Percentiles rank a stretch among this genome's conserved stretches.
Evolutionary conservation across 148 eudicot species (phyloP).

Genomic region (Fagopyrum esculentum): DNA sequence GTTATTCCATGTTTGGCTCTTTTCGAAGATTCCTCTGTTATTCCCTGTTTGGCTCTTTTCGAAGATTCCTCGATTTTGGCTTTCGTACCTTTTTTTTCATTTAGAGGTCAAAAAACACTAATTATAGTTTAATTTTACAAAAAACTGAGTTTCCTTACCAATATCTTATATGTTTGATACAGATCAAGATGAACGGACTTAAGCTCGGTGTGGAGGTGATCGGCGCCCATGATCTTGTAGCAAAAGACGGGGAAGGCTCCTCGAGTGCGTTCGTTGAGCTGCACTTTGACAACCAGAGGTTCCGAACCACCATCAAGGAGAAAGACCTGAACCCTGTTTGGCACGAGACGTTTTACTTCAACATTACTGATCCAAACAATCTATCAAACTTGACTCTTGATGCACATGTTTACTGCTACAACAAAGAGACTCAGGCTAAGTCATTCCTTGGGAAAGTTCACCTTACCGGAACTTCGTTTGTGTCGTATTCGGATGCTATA

Average conservation of each 20-base stretch:
- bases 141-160: no score
- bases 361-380: constrained; percentile 47
- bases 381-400: constrained; percentile 48
- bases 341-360: constrained; percentile 83
- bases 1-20: background rate
- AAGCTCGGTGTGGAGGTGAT: constrained; percentile 87
- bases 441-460: constrained; percentile 64
- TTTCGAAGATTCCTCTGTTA: no score
- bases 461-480: constrained; percentile 63
- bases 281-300: constrained; percentile 59
- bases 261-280: constrained; percentile 75
- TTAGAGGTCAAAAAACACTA: background rate
- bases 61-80: no score
- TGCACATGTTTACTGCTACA: constrained; percentile 49
- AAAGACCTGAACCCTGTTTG: constrained; percentile 74
- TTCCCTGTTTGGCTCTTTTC: background rate
- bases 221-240: constrained; percentile 60
- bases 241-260: constrained; percentile 78
- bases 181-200: constrained; percentile 37
- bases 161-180: background rate
- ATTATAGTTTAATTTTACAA: background rate
- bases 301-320: constrained; percentile 61
- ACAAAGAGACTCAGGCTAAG: constrained; percentile 27
- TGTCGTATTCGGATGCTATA: constrained; percentile 60
- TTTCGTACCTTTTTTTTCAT: no score